These are phyloP conservation scores for Lipomyces kockii DNA, from an alignment of 805 yeast genomes.

Conservation along the genomic window DNA sequence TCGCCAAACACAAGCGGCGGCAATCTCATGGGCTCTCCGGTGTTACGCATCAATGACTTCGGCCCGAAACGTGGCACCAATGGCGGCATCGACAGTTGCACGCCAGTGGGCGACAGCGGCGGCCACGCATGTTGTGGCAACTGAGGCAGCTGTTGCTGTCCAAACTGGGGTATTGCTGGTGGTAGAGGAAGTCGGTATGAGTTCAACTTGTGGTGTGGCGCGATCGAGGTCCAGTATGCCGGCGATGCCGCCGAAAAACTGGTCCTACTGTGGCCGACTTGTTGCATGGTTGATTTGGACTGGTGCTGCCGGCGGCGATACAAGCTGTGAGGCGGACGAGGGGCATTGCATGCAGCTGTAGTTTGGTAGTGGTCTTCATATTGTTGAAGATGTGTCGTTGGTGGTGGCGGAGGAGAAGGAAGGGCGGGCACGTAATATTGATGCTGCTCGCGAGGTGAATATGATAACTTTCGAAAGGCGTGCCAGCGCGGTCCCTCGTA, in stretches of 20 bases:
- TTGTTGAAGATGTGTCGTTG: background rate
- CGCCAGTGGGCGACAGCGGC: too few species aligned
- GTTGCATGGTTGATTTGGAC: background rate
- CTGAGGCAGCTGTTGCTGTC: background rate
- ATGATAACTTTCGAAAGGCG: background rate
- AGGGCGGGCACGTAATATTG: slow-evolving; percentile 1
- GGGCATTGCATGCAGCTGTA: background rate
- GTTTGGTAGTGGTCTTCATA: background rate
- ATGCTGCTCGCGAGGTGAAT: background rate
- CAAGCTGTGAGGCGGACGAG: too few species aligned
- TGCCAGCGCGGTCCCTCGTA: background rate
- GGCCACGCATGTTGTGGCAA: background rate
- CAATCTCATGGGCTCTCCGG: slow-evolving; percentile 19
- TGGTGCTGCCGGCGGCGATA: background rate
- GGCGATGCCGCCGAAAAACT: too few species aligned
- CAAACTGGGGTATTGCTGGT: too few species aligned
- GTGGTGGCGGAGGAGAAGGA: slow-evolving; percentile 1
- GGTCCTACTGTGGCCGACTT: background rate
- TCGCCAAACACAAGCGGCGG: slow-evolving; percentile 6
- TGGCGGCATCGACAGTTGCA: too few species aligned
- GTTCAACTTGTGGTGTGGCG: too few species aligned
- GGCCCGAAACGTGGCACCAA: too few species aligned
- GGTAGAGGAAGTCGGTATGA: too few species aligned
- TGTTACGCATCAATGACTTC: background rate
- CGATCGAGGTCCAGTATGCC: too few species aligned